A percentile compares a stretch with the other conserved stretches of the same genome.
phyloP scores from a whole-genome alignment of 495 filamentous ascomycete species.

The Podospora fimiseda region DNA sequence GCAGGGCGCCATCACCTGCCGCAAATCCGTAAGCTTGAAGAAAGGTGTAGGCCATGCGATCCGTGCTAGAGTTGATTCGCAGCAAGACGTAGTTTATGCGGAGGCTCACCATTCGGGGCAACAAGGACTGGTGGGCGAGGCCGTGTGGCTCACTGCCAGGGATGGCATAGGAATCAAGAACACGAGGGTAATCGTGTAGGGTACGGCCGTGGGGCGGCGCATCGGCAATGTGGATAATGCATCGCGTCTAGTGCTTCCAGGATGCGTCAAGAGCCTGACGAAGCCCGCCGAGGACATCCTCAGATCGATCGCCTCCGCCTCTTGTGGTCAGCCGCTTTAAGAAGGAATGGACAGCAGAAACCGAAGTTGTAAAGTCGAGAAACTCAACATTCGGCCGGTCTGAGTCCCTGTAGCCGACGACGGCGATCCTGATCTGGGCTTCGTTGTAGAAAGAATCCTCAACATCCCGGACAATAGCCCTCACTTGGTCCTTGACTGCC shows the following conservation, averaged over 20 bases:
- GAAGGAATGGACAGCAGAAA: constrained; percentile 18
- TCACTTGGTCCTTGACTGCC: constrained; percentile 31
- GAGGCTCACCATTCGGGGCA: constrained; percentile 23
- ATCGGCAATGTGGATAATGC: constrained; percentile 35
- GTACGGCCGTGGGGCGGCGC: constrained; percentile 29
- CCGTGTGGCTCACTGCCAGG: constrained; percentile 31
- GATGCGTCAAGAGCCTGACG: constrained; percentile 20
- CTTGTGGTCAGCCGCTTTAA: constrained; percentile 15
- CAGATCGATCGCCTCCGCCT: constrained; percentile 26
- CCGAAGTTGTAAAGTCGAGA: constrained; percentile 30
- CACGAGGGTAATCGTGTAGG: constrained; percentile 11
- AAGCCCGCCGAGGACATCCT: constrained; percentile 32
- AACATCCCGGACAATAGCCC: constrained; percentile 31
- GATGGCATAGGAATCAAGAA: constrained; percentile 16
- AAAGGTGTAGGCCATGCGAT: constrained; percentile 29
- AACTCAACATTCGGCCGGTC: constrained; percentile 28
- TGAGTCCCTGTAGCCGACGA: constrained; percentile 36
- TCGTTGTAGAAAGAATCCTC: constrained; percentile 29
- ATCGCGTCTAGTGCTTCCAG: constrained; percentile 31
- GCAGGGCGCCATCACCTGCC: constrained; percentile 20
- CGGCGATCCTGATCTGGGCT: constrained; percentile 37
- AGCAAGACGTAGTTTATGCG: constrained; percentile 35
- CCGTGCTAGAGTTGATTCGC: constrained; percentile 26
- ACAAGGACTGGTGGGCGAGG: constrained; percentile 23
- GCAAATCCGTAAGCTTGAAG: constrained; percentile 18